Conservation (phyloP, 2,329 filamentous ascomycete species). For the Fusarium hainanense region DNA sequence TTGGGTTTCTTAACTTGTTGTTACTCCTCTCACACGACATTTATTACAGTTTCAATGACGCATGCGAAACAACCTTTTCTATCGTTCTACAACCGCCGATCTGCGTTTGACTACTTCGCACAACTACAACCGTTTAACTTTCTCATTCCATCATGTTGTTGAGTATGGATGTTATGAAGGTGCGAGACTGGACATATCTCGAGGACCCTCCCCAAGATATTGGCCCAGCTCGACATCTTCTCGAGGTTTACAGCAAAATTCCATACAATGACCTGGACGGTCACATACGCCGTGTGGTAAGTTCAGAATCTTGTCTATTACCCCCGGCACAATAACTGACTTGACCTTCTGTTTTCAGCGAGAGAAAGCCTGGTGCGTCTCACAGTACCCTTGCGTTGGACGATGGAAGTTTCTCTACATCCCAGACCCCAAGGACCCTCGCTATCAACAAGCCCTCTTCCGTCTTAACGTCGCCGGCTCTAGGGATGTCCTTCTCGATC, state of each 20-base stretch:
- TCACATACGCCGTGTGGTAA: constrained; percentile 53
- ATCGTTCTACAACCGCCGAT: constrained; percentile 7
- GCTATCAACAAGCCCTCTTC: constrained; percentile 56
- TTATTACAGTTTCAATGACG: constrained; percentile 35
- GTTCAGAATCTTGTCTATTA: constrained; percentile 15
- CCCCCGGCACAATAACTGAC: constrained; percentile 15
- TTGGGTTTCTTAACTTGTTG: constrained; percentile 4
- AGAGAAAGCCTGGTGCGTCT: constrained; percentile 59
- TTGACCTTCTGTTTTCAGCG: constrained; percentile 49
- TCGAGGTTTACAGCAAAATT: constrained; percentile 55
- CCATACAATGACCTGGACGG: constrained; percentile 50
- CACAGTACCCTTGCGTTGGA: constrained; percentile 59
- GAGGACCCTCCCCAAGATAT: constrained; percentile 53
- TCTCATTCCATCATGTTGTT: constrained; percentile 38
- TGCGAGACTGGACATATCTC: constrained; percentile 54
- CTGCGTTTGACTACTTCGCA: constrained; percentile 1
- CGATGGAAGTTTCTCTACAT: constrained; percentile 62
- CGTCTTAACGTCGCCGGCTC: constrained; percentile 55
- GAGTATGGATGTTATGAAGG: constrained; percentile 51
- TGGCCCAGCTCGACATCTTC: constrained; percentile 51
- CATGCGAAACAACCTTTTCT: constrained; percentile 3
- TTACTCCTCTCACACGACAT: constrained; percentile 13
- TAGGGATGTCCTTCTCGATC: constrained; percentile 57
- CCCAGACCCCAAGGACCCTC: constrained; percentile 54
- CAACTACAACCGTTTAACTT: constrained; percentile 1